Conservation (phyloP, 2,329 filamentous ascomycete genomes). For the Hymenoscyphus occultus region DNA sequence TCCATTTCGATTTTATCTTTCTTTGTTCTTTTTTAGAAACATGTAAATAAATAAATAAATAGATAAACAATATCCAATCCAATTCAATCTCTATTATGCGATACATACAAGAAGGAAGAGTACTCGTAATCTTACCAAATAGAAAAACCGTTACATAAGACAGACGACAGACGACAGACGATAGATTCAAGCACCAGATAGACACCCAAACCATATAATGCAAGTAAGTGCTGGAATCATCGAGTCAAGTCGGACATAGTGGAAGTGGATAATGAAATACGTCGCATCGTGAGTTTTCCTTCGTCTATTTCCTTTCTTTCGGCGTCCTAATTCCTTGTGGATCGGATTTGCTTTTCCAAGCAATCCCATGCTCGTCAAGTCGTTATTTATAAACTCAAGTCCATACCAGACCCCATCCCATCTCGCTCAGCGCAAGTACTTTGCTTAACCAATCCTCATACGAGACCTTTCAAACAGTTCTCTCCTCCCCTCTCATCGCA, state of each 20-base stretch:
- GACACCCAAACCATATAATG: too few relatives aligned
- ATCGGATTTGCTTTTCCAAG: too few relatives aligned
- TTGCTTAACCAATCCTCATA: too few relatives aligned
- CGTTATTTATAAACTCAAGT: background rate
- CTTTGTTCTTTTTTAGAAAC: too few relatives aligned
- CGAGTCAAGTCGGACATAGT: background rate
- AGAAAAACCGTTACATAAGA: background rate
- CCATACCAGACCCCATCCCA: background rate
- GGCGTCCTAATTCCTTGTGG: too few relatives aligned
- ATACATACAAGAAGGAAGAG: background rate
- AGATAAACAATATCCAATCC: too few relatives aligned
- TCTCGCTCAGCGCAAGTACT: background rate
- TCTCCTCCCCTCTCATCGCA: slow-evolving; percentile 3
- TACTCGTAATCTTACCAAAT: too few relatives aligned
- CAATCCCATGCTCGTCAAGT: background rate
- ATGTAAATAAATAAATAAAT: too few relatives aligned
- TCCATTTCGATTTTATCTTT: too few relatives aligned
- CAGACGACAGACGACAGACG: too few relatives aligned
- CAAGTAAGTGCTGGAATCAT: background rate
- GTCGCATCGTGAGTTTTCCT: background rate
- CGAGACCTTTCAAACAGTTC: slow-evolving; percentile 1
- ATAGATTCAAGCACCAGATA: background rate
- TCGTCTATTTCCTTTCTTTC: background rate
- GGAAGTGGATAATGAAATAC: background rate
- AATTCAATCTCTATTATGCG: background rate